Percentiles rank a stretch among this genome's conserved stretches.
These are phyloP conservation scores for Mycosphaerella arachidis DNA, from an alignment of 2,329 filamentous ascomycete species.

Conservation along the genomic window DNA sequence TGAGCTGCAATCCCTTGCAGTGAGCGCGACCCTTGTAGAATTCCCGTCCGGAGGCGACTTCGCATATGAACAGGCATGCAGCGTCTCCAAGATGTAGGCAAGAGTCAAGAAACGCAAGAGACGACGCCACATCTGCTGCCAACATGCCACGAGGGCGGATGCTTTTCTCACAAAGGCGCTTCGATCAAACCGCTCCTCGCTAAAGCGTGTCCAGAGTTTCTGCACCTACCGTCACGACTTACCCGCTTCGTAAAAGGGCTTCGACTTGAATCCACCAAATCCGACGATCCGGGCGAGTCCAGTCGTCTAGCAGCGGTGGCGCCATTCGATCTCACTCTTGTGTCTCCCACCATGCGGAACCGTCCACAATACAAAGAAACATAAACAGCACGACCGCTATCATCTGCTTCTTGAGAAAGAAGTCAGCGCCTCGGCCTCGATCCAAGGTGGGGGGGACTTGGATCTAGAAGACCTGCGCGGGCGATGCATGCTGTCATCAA, in stretches of 20 bases:
- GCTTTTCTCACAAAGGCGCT: neutral
- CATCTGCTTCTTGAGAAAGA: neutral
- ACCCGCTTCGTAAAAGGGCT: neutral
- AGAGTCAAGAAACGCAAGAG: neutral
- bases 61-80: constrained; percentile 3
- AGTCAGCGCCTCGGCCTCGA: neutral
- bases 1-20: constrained; percentile 1
- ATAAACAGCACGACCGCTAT: neutral
- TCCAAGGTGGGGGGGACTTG: neutral
- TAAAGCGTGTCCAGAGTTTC: neutral
- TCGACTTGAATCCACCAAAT: neutral
- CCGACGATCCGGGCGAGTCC: neutral
- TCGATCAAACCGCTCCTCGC: neutral
- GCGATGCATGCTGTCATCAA: too few species aligned
- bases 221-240: neutral
- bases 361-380: neutral
- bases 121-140: neutral
- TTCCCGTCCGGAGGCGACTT: neutral
- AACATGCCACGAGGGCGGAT: constrained; percentile 1
- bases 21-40: neutral
- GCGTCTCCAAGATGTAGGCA: neutral
- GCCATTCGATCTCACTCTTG: neutral
- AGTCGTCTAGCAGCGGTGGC: neutral
- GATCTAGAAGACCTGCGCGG: too few species aligned
- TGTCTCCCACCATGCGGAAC: neutral